phyloP scores from a whole-genome alignment of 116 monocot species.

The Posidonia oceanica region DNA sequence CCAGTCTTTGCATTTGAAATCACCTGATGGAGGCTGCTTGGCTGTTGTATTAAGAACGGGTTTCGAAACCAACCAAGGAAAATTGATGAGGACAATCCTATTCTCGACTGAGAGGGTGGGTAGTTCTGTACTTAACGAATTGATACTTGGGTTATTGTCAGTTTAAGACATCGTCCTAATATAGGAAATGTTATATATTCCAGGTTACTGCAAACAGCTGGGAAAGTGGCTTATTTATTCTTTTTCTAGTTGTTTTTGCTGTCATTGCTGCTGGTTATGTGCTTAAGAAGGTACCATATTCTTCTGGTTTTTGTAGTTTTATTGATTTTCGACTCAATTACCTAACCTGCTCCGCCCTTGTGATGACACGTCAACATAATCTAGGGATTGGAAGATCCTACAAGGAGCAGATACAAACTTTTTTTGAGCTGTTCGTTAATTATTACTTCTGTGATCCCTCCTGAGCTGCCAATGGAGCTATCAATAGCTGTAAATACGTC shows the following conservation, averaged over 20 bases:
- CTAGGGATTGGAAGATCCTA: slow-evolving; percentile 96
- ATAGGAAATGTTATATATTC: slow-evolving; percentile 2
- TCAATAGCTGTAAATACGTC: slow-evolving; percentile 99
- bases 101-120: slow-evolving; percentile 95
- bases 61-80: slow-evolving; percentile 98
- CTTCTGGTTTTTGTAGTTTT: background rate
- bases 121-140: background rate
- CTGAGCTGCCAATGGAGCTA: slow-evolving; percentile 96
- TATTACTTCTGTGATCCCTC: slow-evolving; percentile 94
- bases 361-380: background rate
- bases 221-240: slow-evolving; percentile 97
- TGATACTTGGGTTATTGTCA: background rate
- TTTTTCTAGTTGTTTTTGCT: slow-evolving; percentile 94
- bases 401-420: slow-evolving; percentile 96
- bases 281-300: slow-evolving; percentile 61
- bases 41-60: slow-evolving; percentile 91
- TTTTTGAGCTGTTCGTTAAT: slow-evolving; percentile 97
- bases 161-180: background rate
- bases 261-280: slow-evolving; percentile 98
- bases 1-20: slow-evolving; percentile 64
- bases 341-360: background rate
- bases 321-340: background rate
- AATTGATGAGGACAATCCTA: slow-evolving; percentile 95
- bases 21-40: slow-evolving; percentile 96
- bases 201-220: slow-evolving; percentile 98